These are phyloP conservation scores for Pneumocystis jirovecii DNA, from an alignment of 1,139 yeast species.

Conservation along the genomic window DNA sequence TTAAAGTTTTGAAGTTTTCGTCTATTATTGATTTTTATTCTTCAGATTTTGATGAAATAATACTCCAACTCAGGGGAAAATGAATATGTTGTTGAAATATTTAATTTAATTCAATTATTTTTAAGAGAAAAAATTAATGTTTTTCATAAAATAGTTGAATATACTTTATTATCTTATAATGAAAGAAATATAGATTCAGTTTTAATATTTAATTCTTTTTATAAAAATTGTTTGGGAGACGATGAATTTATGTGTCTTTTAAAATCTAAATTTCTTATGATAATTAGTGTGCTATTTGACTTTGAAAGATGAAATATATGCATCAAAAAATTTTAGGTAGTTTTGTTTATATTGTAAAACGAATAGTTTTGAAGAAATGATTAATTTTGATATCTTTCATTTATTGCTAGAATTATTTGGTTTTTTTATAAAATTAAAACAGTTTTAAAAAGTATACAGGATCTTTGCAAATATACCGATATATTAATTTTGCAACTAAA, in stretches of 20 bases:
- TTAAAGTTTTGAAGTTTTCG: conserved; percentile 25
- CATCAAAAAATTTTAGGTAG: not conserved
- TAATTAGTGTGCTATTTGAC: not conserved
- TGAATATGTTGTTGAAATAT: conserved; percentile 6
- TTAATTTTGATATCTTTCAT: not conserved
- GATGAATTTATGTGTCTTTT: not conserved
- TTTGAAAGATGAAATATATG: not conserved
- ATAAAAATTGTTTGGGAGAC: not conserved
- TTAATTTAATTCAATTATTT: conserved; percentile 2
- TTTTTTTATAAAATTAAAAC: not conserved
- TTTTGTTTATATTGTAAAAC: not conserved
- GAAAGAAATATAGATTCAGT: not conserved
- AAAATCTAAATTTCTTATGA: not conserved
- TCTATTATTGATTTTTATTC: conserved; percentile 20
- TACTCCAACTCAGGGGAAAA: conserved; percentile 9
- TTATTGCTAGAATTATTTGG: not conserved
- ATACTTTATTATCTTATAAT: conserved; percentile 6
- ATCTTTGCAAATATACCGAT: not conserved
- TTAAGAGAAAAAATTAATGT: conserved; percentile 4
- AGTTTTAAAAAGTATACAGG: not conserved
- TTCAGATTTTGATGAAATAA: conserved; percentile 19
- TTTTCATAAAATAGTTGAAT: conserved; percentile 12
- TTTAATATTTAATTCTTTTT: not conserved
- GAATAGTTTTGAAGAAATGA: not conserved
- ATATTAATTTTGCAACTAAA: not conserved